Conservation (phyloP, 2,329 filamentous ascomycete genomes). For the Graphium sp. region DNA sequence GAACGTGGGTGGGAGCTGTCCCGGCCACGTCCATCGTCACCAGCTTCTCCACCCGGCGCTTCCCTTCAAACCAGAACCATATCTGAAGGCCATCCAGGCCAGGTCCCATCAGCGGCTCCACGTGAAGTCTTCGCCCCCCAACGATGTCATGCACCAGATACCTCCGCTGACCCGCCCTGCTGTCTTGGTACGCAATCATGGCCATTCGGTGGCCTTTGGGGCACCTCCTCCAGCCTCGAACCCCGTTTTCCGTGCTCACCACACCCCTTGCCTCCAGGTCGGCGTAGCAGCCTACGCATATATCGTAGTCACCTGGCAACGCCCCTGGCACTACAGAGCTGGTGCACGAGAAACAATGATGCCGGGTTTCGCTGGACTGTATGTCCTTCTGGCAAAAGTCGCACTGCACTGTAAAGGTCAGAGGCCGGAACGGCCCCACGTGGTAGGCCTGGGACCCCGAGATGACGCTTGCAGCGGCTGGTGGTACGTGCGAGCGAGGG, state of each 20-base stretch:
- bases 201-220: constrained; percentile 70
- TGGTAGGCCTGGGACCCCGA: constrained; percentile 25
- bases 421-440: constrained; percentile 42
- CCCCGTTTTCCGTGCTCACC: constrained; percentile 60
- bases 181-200: constrained; percentile 58
- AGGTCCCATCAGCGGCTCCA: constrained; percentile 30
- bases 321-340: constrained; percentile 27
- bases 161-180: constrained; percentile 48
- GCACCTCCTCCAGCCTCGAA: constrained; percentile 71
- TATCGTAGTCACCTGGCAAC: constrained; percentile 62
- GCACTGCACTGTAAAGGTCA: constrained; percentile 61
- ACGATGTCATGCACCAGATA: constrained; percentile 57
- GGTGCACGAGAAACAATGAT: constrained; percentile 66
- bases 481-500: constrained; percentile 24
- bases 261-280: constrained; percentile 44
- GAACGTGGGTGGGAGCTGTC: constrained; percentile 16
- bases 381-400: constrained; percentile 65
- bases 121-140: constrained; percentile 54
- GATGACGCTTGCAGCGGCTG: constrained; percentile 26
- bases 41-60: constrained; percentile 23
- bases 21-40: constrained; percentile 33
- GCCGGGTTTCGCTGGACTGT: constrained; percentile 48
- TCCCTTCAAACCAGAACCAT: constrained; percentile 32
- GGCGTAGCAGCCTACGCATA: constrained; percentile 66
- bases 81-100: constrained; percentile 21